A percentile compares a stretch with the other conserved stretches of the same genome.
These are phyloP conservation scores for Hansenula lynferdii DNA, from an alignment of 1,139 yeast species.

Conservation along the genomic window DNA sequence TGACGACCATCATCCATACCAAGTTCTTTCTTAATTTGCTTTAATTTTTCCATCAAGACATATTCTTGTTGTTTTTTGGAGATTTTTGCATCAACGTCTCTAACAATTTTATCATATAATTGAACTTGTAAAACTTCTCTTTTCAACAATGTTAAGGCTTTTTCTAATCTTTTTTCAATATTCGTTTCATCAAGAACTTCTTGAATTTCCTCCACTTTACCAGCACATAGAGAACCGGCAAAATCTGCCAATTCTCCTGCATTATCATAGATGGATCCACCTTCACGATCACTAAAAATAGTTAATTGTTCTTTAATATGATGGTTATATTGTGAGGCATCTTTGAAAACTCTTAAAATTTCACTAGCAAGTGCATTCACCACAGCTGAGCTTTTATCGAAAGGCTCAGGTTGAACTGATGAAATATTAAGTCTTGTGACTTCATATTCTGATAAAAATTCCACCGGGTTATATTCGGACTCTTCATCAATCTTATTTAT, in stretches of 20 bases:
- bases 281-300: conserved; percentile 60
- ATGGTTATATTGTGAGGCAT: conserved; percentile 53
- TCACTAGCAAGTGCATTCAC: conserved; percentile 71
- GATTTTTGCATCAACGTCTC: conserved; percentile 61
- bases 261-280: conserved; percentile 66
- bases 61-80: conserved; percentile 66
- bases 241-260: conserved; percentile 74
- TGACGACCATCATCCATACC: conserved; percentile 87
- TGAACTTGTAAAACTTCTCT: conserved; percentile 74
- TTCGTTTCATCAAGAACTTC: conserved; percentile 68
- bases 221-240: conserved; percentile 76
- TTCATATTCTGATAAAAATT: conserved; percentile 58
- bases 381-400: conserved; percentile 69
- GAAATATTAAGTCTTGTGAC: conserved; percentile 70
- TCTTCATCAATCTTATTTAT: conserved; percentile 29
- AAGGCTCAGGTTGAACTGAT: conserved; percentile 69
- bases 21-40: conserved; percentile 80
- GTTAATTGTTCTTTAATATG: conserved; percentile 65
- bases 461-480: conserved; percentile 47
- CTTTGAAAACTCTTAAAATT: conserved; percentile 58
- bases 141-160: conserved; percentile 71
- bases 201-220: conserved; percentile 59
- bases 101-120: conserved; percentile 58
- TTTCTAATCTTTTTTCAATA: conserved; percentile 70
- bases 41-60: conserved; percentile 60